Percentiles rank a stretch among this genome's conserved stretches.
phyloP scores from a whole-genome alignment of 2,329 filamentous ascomycete genomes.

The Scytalidium lignicola region DNA sequence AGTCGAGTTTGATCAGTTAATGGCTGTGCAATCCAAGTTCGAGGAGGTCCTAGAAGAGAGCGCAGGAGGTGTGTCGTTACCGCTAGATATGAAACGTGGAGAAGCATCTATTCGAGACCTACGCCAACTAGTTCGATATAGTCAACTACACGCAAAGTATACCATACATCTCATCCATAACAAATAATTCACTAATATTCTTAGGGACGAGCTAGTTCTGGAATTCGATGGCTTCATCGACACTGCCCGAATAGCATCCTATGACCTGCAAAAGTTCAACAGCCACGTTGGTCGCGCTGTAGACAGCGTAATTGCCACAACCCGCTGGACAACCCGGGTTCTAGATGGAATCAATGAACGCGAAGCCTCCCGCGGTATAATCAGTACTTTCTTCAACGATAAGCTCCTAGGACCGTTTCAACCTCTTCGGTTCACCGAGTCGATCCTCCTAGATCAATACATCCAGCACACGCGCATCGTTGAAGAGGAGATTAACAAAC shows the following conservation, averaged over 20 bases:
- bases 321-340: conserved; percentile 64
- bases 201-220: conserved; percentile 63
- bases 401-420: conserved; percentile 56
- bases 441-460: conserved; percentile 66
- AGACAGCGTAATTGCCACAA: conserved; percentile 69
- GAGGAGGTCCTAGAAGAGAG: conserved; percentile 69
- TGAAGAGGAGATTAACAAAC: conserved; percentile 60
- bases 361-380: conserved; percentile 18
- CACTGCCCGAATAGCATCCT: conserved; percentile 57
- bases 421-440: conserved; percentile 53
- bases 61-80: conserved; percentile 60
- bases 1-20: conserved; percentile 67
- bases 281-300: conserved; percentile 68
- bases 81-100: conserved; percentile 73
- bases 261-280: conserved; percentile 70
- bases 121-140: conserved; percentile 66
- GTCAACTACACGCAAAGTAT: conserved; percentile 53
- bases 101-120: conserved; percentile 72
- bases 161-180: conserved; percentile 11
- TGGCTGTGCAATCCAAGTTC: conserved; percentile 69
- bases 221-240: conserved; percentile 76
- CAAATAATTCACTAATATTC: conserved; percentile 5
- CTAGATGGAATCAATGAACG: conserved; percentile 26
- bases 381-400: conserved; percentile 39
- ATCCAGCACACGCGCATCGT: conserved; percentile 66